These are phyloP conservation scores for Globisporangium splendens DNA, from an alignment of 352 stramenopile species.

Conservation along the genomic window DNA sequence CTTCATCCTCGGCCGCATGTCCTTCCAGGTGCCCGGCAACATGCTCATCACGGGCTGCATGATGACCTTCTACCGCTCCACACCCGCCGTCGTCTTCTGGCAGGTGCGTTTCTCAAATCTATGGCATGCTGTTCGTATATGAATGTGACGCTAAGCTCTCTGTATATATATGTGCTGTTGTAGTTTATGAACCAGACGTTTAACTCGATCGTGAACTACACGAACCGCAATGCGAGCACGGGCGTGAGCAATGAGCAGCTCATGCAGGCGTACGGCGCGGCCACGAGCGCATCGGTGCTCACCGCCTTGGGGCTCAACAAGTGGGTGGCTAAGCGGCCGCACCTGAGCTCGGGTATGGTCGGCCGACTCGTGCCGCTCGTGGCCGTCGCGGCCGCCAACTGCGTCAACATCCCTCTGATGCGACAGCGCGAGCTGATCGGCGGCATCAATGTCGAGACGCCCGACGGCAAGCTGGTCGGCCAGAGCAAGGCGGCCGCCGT, in stretches of 20 bases:
- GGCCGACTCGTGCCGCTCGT: conserved; percentile 76
- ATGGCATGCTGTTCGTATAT: background rate
- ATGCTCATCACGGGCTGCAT: conserved; percentile 88
- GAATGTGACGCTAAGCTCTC: too few species aligned
- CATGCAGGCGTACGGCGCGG: conserved; percentile 73
- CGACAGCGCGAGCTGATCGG: conserved; percentile 82
- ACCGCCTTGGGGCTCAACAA: conserved; percentile 79
- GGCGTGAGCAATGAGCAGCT: conserved; percentile 78
- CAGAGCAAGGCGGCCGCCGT: conserved; percentile 69
- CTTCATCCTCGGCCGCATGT: conserved; percentile 83
- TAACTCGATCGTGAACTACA: conserved; percentile 92
- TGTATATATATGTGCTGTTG: background rate
- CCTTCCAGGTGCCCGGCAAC: conserved; percentile 85
- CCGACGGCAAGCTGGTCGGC: conserved; percentile 55
- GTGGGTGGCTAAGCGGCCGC: conserved; percentile 53
- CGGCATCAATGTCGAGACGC: conserved; percentile 77
- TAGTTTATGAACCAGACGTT: conserved; percentile 91
- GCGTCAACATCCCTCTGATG: conserved; percentile 90
- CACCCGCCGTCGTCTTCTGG: conserved; percentile 82
- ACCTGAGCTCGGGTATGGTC: conserved; percentile 58
- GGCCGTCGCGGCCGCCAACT: conserved; percentile 83
- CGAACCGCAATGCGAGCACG: conserved; percentile 89
- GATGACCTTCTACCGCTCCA: conserved; percentile 85
- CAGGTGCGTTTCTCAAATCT: conserved; percentile 24
- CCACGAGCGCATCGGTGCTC: conserved; percentile 75